A percentile compares a stretch with the other conserved stretches of the same genome.
phyloP scores from a whole-genome alignment of 23 red algal genomes.

The Agarophyton chilense region DNA sequence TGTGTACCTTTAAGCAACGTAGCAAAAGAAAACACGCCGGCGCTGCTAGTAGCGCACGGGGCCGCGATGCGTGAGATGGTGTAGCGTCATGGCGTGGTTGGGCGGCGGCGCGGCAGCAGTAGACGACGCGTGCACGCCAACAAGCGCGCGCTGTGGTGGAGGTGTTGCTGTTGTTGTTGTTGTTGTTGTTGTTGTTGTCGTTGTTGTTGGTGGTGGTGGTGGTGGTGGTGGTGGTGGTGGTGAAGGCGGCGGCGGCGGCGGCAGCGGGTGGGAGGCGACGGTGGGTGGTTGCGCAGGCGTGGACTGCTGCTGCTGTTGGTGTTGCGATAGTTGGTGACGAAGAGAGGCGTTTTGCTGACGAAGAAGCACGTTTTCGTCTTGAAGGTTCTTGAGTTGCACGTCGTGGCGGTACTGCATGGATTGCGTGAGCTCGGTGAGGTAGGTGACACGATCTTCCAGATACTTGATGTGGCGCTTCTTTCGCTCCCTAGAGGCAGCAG shows the following conservation, averaged over 20 bases:
- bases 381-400: not conserved
- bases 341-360: constrained; percentile 26
- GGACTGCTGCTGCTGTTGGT: not conserved
- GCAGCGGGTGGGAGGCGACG: not conserved
- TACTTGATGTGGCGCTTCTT: constrained; percentile 84
- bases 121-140: not conserved
- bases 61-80: constrained; percentile 42
- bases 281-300: constrained; percentile 9
- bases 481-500: constrained; percentile 80
- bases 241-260: too few relatives aligned
- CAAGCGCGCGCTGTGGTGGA: too few relatives aligned
- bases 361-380: constrained; percentile 13
- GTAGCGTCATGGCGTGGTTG: constrained; percentile 57
- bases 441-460: constrained; percentile 71
- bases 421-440: constrained; percentile 59
- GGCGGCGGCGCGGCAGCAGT: not conserved
- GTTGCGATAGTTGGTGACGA: constrained; percentile 21
- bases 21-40: not conserved
- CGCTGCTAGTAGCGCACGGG: constrained; percentile 9
- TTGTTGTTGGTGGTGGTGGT: too few relatives aligned
- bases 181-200: too few relatives aligned
- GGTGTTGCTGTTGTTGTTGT: not conserved
- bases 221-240: too few relatives aligned
- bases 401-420: constrained; percentile 57
- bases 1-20: not conserved